Conservation (phyloP, 148 eudicot species). For the Salicornia ramosissima region DNA sequence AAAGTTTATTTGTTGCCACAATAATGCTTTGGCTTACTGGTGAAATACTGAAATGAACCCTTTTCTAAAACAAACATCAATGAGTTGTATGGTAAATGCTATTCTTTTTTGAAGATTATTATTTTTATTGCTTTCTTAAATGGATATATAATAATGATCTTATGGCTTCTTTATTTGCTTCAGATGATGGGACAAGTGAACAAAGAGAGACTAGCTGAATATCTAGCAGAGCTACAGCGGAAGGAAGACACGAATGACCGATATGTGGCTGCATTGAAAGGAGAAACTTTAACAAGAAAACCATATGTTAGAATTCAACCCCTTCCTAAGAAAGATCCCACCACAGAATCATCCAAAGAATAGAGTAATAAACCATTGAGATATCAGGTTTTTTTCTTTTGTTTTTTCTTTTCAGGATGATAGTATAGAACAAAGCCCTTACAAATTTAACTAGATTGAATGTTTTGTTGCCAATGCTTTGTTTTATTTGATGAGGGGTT, state of each 20-base stretch:
- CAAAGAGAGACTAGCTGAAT: constrained; percentile 76
- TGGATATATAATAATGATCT: not conserved
- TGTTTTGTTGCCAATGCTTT: not conserved
- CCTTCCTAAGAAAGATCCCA: constrained; percentile 29
- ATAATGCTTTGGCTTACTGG: too few relatives aligned
- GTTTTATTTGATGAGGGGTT: not conserved
- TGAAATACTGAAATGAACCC: too few relatives aligned
- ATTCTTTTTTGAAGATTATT: too few relatives aligned
- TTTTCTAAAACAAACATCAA: too few relatives aligned
- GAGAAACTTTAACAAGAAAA: constrained; percentile 87
- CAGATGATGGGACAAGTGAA: constrained; percentile 95
- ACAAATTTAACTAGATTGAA: not conserved
- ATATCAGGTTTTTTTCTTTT: not conserved
- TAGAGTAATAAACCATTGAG: constrained; percentile 9
- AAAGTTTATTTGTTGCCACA: too few relatives aligned
- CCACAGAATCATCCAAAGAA: constrained; percentile 35
- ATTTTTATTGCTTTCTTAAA: not conserved
- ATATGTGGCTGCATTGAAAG: constrained; percentile 83
- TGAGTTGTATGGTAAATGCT: too few relatives aligned
- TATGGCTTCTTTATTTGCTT: constrained; percentile 20
- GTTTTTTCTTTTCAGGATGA: too few relatives aligned
- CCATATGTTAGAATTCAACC: constrained; percentile 75
- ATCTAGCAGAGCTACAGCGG: constrained; percentile 81
- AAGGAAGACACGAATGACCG: constrained; percentile 90
- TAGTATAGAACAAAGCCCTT: not conserved